Percentiles rank a stretch among this genome's conserved stretches.
These are phyloP conservation scores for Candida sojae DNA, from an alignment of 1,139 yeast species.

Conservation along the genomic window DNA sequence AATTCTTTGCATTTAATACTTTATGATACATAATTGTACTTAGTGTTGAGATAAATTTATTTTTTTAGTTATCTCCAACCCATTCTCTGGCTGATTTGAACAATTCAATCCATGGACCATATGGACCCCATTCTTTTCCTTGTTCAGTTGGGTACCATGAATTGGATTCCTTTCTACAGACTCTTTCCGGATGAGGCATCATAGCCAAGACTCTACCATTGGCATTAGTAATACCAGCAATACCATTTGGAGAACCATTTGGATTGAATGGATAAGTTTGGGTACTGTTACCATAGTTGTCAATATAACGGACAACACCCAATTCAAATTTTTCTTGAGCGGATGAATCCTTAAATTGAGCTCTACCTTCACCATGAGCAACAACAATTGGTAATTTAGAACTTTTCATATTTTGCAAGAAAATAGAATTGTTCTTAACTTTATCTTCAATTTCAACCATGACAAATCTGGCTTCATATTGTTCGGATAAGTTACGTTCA, in stretches of 20 bases:
- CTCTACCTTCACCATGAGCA: slow-evolving; percentile 99
- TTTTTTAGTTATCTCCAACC: slow-evolving; percentile 57
- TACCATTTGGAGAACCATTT: slow-evolving; percentile 92
- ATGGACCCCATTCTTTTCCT: slow-evolving; percentile 63
- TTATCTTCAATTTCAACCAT: slow-evolving; percentile 76
- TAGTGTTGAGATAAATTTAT: neutral
- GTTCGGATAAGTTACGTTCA: slow-evolving; percentile 89
- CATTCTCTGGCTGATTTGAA: slow-evolving; percentile 93
- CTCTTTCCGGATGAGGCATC: slow-evolving; percentile 99
- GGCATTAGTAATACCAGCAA: slow-evolving; percentile 87
- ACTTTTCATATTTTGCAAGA: slow-evolving; percentile 88
- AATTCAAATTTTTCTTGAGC: slow-evolving; percentile 46
- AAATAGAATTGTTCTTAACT: slow-evolving; percentile 59
- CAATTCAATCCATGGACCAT: slow-evolving; percentile 94
- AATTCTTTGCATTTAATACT: neutral
- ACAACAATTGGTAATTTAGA: slow-evolving; percentile 94
- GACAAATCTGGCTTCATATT: slow-evolving; percentile 93
- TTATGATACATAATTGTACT: neutral
- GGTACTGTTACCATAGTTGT: slow-evolving; percentile 85
- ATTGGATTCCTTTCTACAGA: slow-evolving; percentile 80
- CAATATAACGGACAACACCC: slow-evolving; percentile 75
- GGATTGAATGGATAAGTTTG: slow-evolving; percentile 91
- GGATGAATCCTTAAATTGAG: slow-evolving; percentile 56
- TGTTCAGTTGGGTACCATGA: slow-evolving; percentile 85
- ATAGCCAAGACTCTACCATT: slow-evolving; percentile 95